These are phyloP conservation scores for Penicillium sumatraense DNA, from an alignment of 2,329 filamentous ascomycete genomes.

Conservation along the genomic window DNA sequence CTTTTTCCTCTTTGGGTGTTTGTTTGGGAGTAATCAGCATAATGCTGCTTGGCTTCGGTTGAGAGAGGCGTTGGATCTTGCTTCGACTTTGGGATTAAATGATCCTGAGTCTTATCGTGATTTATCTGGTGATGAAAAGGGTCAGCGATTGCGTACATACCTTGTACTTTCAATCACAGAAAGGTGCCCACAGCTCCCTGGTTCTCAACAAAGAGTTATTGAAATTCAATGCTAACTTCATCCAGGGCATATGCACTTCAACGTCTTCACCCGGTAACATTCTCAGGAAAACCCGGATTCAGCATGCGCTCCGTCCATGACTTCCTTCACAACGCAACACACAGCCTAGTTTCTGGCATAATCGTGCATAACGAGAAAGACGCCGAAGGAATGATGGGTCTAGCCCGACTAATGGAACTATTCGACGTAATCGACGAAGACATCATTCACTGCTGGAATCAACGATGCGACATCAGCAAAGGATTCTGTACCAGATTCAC, in stretches of 20 bases:
- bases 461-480: slow-evolving; percentile 63
- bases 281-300: slow-evolving; percentile 45
- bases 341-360: slow-evolving; percentile 43
- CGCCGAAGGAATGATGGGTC: slow-evolving; percentile 47
- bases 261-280: slow-evolving; percentile 47
- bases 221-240: slow-evolving; percentile 11
- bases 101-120: slow-evolving; percentile 44
- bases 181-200: slow-evolving; percentile 25
- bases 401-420: slow-evolving; percentile 49
- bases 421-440: slow-evolving; percentile 51
- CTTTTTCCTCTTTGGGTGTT: slow-evolving; percentile 76
- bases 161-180: slow-evolving; percentile 43
- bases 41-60: slow-evolving; percentile 79
- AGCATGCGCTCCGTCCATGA: slow-evolving; percentile 47
- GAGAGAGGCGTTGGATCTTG: slow-evolving; percentile 65
- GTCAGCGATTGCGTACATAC: slow-evolving; percentile 44
- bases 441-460: slow-evolving; percentile 50
- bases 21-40: slow-evolving; percentile 73
- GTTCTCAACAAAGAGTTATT: background rate
- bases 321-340: slow-evolving; percentile 42
- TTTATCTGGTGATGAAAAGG: slow-evolving; percentile 42
- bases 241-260: slow-evolving; percentile 49
- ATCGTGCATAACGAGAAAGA: slow-evolving; percentile 51
- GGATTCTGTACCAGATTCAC: slow-evolving; percentile 68
- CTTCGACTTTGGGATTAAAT: slow-evolving; percentile 46